Conservation (phyloP, 352 stramenopile genomes). For the Pythium aquatile region DNA sequence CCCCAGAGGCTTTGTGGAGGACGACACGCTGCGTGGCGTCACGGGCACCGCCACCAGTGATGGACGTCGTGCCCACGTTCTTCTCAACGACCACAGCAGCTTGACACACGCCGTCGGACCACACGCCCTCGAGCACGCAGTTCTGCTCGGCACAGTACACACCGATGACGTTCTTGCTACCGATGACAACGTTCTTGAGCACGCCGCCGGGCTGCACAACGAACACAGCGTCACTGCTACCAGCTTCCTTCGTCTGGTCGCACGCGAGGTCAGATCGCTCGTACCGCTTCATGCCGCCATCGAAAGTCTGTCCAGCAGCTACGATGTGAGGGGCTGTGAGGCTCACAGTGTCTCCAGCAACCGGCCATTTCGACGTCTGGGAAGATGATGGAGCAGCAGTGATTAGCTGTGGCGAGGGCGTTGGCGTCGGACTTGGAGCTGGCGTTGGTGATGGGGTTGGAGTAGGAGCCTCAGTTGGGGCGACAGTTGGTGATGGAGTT, state of each 20-base stretch:
- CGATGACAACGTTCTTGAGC: slow-evolving; percentile 66
- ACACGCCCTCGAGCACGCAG: slow-evolving; percentile 58
- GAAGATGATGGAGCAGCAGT: slow-evolving; percentile 16
- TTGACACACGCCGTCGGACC: slow-evolving; percentile 55
- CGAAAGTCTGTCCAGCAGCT: slow-evolving; percentile 38
- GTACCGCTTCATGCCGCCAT: slow-evolving; percentile 61
- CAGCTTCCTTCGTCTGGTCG: slow-evolving; percentile 32
- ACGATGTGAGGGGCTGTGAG: slow-evolving; percentile 33
- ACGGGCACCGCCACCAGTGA: slow-evolving; percentile 54
- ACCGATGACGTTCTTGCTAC: slow-evolving; percentile 37
- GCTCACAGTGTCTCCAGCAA: slow-evolving; percentile 35
- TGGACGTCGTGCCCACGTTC: slow-evolving; percentile 50
- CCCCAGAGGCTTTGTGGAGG: slow-evolving; percentile 44
- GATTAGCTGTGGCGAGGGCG: slow-evolving; percentile 11
- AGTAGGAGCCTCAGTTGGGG: not conserved
- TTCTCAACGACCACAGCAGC: slow-evolving; percentile 49
- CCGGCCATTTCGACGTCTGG: slow-evolving; percentile 41
- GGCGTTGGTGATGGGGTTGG: slow-evolving; percentile 10
- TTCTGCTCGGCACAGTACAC: slow-evolving; percentile 62
- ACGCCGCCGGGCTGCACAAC: slow-evolving; percentile 54
- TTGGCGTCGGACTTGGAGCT: slow-evolving; percentile 19
- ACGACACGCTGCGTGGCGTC: slow-evolving; percentile 44
- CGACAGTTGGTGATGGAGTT: slow-evolving; percentile 20
- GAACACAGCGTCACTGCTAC: slow-evolving; percentile 51
- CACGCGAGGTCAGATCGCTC: slow-evolving; percentile 55